phyloP scores from a whole-genome alignment of 1,139 yeast genomes.

The Lodderomyces pseudojiufengensis region DNA sequence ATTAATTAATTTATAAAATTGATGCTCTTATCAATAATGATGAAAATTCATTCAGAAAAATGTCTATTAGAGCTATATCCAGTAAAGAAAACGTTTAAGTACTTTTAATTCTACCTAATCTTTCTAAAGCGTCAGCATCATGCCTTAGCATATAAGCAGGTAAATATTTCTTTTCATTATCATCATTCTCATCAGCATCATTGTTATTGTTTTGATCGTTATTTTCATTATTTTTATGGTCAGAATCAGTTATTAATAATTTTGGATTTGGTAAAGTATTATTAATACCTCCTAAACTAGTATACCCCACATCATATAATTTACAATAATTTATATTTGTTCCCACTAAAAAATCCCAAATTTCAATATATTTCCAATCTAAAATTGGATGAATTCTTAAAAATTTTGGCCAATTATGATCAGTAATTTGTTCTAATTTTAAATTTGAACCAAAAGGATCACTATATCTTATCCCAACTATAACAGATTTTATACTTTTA shows the following conservation, averaged over 20 bases:
- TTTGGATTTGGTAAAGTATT: slow-evolving; percentile 67
- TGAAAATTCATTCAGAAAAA: too few species aligned
- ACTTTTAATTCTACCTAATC: slow-evolving; percentile 28
- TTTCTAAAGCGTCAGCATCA: slow-evolving; percentile 55
- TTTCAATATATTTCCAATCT: slow-evolving; percentile 73
- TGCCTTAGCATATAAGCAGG: slow-evolving; percentile 69
- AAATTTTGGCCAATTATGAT: slow-evolving; percentile 85
- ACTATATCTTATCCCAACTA: slow-evolving; percentile 77
- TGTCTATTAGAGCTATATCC: too few species aligned
- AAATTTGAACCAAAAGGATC: slow-evolving; percentile 71
- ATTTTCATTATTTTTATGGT: too few species aligned
- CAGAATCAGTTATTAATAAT: slow-evolving; percentile 24
- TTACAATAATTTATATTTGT: slow-evolving; percentile 57
- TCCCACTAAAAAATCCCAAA: slow-evolving; percentile 66
- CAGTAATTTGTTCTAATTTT: slow-evolving; percentile 60
- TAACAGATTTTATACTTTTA: slow-evolving; percentile 54
- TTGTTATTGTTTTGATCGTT: too few species aligned
- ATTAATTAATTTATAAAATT: too few species aligned
- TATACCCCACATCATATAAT: slow-evolving; percentile 74
- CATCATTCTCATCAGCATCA: slow-evolving; percentile 5
- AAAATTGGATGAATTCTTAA: slow-evolving; percentile 76
- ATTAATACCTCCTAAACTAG: slow-evolving; percentile 74
- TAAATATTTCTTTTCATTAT: slow-evolving; percentile 22
- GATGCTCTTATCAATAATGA: too few species aligned
- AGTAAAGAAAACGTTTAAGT: too few species aligned